Evolutionary conservation across 768 basidiomycete species (phyloP), one percentile per base, ranked within the genome.

Genomic region (Tulasnella sp.): DNA sequence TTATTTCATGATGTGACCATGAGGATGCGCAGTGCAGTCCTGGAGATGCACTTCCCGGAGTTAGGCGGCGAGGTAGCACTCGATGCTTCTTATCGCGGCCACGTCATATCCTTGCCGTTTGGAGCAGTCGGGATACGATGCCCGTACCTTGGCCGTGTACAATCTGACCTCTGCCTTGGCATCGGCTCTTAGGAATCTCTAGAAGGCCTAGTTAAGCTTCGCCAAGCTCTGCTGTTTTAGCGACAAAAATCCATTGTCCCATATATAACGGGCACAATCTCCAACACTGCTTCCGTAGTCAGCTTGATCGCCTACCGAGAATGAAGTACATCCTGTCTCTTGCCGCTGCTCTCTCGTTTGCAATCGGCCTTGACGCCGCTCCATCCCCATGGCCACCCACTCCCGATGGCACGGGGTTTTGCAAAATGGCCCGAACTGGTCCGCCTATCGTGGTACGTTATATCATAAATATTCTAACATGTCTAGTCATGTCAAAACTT

Each of bases 391-490:
- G 64, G 64, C 74, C 74, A 22, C 74, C 74, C 3, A 31, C 48
- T 8, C 74, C 74, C 5, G 14, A 41, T 22, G n/a, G 18, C n/a
- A 75, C 74, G 7, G 24, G 31, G 12, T 42, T 41, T 20, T 75
- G 74, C 22, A 50, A 75, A n/a, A 16, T 75, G 40, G 28, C 24
- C 12, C n/a, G 28, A 28, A 50, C 5, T 24, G 74, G 74, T 0
- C 74, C 74, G 28, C 74, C 74, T 4, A 75, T 75, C 7, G 74
- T 44, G 34, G 73, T 75, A 75, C 11, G 73, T 42, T 42, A 42
- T 20, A 18, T 1, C 72, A 2, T 28, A 5, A 16, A 14, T 24
- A 31, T 3, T 72, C 12, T 4, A 31, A 31, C 41, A 20, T 18
- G 14, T 72, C 12, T 6, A 72, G n/a, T 41, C 48, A 50, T 50